Evolutionary conservation across 2,329 filamentous ascomycete species (phyloP).

Genomic region (Fusarium sulawesiense): DNA sequence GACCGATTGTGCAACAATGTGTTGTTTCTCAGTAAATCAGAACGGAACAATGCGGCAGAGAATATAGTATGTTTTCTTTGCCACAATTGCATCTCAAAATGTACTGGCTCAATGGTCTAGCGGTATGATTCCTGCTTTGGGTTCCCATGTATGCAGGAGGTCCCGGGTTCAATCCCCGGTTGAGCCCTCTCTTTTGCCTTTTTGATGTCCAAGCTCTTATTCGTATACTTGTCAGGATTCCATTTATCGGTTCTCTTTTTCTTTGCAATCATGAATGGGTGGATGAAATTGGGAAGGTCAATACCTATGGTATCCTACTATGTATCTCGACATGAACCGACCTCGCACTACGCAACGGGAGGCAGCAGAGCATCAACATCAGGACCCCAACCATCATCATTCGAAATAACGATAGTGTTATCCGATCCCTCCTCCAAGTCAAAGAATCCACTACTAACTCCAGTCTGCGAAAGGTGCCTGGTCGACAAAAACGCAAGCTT

Average conservation of each 20-base stretch:
- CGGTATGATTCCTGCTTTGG: slow-evolving; percentile 11
- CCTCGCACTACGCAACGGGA: slow-evolving; percentile 48
- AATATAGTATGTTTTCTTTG: background rate
- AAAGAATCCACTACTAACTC: slow-evolving; percentile 60
- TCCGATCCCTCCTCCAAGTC: slow-evolving; percentile 58
- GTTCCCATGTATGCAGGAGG: background rate
- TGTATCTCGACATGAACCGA: background rate
- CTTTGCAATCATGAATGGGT: background rate
- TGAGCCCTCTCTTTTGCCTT: background rate
- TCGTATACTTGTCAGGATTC: no score
- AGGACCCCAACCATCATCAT: slow-evolving; percentile 54
- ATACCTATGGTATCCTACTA: no score
- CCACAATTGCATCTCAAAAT: background rate
- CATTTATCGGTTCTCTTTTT: background rate
- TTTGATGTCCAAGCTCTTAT: background rate
- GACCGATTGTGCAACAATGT: no score
- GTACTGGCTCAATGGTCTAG: background rate
- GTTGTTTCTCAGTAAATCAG: no score
- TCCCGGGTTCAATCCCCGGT: slow-evolving; percentile 9
- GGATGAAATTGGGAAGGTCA: no score
- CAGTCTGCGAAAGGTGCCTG: slow-evolving; percentile 52
- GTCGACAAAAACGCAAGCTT: slow-evolving; percentile 67
- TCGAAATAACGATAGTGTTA: slow-evolving; percentile 62
- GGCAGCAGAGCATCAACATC: slow-evolving; percentile 63
- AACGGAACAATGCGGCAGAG: no score